These are phyloP conservation scores for Agapanthus africanus DNA, from an alignment of 106 monocot species.

Conservation along the genomic window DNA sequence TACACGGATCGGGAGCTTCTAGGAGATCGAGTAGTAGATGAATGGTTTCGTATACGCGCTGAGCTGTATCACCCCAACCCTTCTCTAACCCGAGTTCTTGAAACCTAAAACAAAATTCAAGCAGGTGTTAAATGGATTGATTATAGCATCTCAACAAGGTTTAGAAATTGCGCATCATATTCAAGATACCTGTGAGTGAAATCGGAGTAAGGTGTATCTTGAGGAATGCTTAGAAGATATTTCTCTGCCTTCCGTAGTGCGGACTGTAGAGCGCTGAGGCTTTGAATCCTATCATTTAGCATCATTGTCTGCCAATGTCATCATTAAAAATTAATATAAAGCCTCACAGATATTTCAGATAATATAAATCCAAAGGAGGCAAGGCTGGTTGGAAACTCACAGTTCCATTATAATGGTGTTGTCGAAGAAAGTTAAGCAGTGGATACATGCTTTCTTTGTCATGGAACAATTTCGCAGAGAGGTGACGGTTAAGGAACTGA, in stretches of 20 bases:
- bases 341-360: background rate
- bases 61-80: slow-evolving; percentile 75
- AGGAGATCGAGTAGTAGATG: slow-evolving; percentile 63
- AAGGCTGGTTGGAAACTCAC: background rate
- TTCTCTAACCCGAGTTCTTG: slow-evolving; percentile 91
- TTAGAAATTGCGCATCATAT: background rate
- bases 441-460: slow-evolving; percentile 23
- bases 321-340: background rate
- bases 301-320: slow-evolving; percentile 7
- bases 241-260: slow-evolving; percentile 12
- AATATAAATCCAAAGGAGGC: background rate
- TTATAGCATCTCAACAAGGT: background rate
- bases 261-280: slow-evolving; percentile 6
- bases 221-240: slow-evolving; percentile 8
- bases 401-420: slow-evolving; percentile 13
- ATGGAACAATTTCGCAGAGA: slow-evolving; percentile 18
- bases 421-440: slow-evolving; percentile 4
- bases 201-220: slow-evolving; percentile 12
- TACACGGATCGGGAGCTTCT: slow-evolving; percentile 58
- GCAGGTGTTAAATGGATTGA: background rate
- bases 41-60: slow-evolving; percentile 56
- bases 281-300: slow-evolving; percentile 17
- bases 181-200: slow-evolving; percentile 14
- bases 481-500: slow-evolving; percentile 19
- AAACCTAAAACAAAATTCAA: slow-evolving; percentile 40